Evolutionary conservation across 2,329 filamentous ascomycete genomes (phyloP), one percentile per base, ranked within the genome.

Genomic region (Didymosphaeria variabile): DNA sequence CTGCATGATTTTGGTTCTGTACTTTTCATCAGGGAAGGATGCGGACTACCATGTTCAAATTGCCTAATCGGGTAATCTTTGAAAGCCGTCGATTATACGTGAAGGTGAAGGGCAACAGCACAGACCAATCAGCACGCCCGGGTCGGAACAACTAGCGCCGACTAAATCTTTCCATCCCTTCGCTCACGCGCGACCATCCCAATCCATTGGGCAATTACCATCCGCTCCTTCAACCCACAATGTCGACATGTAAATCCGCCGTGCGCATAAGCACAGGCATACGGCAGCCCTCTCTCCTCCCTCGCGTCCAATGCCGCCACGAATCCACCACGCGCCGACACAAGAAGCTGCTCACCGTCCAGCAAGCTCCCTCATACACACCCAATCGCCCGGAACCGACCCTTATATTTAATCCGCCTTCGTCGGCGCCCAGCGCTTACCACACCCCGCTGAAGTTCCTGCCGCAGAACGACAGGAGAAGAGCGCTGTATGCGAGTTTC

Each of bases 381-480:
- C 63, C 72, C 15, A 56, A 61, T 15, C 61, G 49, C 67, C 67
- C 66, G 61, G 66, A 59, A 65, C 78, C 76, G 5, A 71, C 69
- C 1, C 58, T 78, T 1, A 61, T 90, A 73, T 87, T 87, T 82
- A 90, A 90, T 67, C 88, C 88, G 38, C 88, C 88, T 0, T 87
- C 87, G 7, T 86, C 86, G 31, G 84, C 86, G 7, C 88, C 88
- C 8, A 87, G 83, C 62, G 84, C 87, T 26, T 88, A 87, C 70
- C 86, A 89, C 72, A 91, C 88, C 1, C 88, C 88, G 1, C 78
- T 82, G 31, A 88, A 88, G 66, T 91, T 91, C 73, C 81, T 91
- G 8, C 88, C 88, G 5, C 73, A 80, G 57, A 79, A 82, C 64
- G 88, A 91, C 77, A 80, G 81, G 23, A 82, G 88, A 58, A 79